phyloP scores from a whole-genome alignment of 129 eudicot species.

The Dittrichia graveolens region DNA sequence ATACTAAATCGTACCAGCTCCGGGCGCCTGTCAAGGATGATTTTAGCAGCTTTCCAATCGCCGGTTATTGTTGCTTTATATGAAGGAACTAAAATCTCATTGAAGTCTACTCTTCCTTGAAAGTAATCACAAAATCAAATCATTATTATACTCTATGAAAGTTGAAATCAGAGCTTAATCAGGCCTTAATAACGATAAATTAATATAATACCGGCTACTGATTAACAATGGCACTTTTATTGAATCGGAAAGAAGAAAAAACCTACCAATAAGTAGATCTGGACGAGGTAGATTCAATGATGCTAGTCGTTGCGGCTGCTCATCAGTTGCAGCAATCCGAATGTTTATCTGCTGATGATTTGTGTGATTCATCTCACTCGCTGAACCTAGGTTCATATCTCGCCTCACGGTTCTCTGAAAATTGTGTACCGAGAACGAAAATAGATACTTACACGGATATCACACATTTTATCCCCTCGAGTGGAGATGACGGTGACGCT shows the following conservation, averaged over 20 bases:
- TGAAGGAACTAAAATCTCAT: conserved; percentile 18
- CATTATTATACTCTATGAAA: background rate
- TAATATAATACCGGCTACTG: background rate
- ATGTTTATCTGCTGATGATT: background rate
- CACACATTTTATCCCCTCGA: too few species aligned
- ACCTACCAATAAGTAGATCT: background rate
- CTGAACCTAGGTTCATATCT: background rate
- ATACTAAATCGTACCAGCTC: conserved; percentile 24
- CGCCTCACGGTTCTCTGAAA: too few species aligned
- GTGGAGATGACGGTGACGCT: too few species aligned
- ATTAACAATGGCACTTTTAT: background rate
- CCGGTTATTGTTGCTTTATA: conserved; percentile 15
- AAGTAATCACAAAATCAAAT: background rate
- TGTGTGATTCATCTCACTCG: background rate
- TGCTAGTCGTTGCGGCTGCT: background rate
- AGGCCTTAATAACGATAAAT: background rate
- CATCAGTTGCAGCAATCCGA: background rate
- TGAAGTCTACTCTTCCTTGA: conserved; percentile 23
- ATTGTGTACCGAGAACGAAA: too few species aligned
- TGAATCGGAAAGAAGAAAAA: background rate
- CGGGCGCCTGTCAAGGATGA: conserved; percentile 15
- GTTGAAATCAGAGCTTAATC: background rate
- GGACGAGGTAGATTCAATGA: conserved; percentile 23
- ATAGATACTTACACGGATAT: too few species aligned
- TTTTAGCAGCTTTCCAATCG: conserved; percentile 15